Conservation (phyloP, 306 rosid genomes). For the Sicyos edulis region DNA sequence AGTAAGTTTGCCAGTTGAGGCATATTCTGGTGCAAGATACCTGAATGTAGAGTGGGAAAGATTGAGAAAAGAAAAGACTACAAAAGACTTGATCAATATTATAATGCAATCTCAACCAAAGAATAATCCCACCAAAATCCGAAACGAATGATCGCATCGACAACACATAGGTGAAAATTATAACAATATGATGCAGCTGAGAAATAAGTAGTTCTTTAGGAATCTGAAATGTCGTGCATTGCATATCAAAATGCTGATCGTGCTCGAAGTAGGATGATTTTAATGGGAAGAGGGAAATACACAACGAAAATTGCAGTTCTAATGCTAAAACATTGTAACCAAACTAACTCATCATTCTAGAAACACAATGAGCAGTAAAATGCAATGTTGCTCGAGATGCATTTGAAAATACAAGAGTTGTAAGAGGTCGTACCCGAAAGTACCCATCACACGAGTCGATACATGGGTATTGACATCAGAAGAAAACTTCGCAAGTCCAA, state of each 20-base stretch:
- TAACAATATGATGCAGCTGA: conserved; percentile 2
- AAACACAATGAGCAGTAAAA: conserved; percentile 3
- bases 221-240: too few relatives aligned
- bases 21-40: conserved; percentile 96
- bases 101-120: too few relatives aligned
- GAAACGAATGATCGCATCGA: not conserved
- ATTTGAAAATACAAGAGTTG: not conserved
- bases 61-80: not conserved
- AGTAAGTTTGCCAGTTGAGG: conserved; percentile 88
- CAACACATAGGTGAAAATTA: not conserved
- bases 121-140: too few relatives aligned
- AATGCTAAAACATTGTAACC: too few relatives aligned
- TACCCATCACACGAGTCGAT: conserved; percentile 98
- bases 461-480: conserved; percentile 83
- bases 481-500: conserved; percentile 86
- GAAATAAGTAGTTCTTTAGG: conserved; percentile 5
- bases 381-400: not conserved
- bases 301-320: too few relatives aligned
- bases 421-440: conserved; percentile 69
- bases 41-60: conserved; percentile 27
- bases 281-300: too few relatives aligned
- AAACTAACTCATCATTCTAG: not conserved
- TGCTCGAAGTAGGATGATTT: not conserved
- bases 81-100: too few relatives aligned
- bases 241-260: not conserved